Evolutionary conservation across 345 rosid species (phyloP), one percentile per base, ranked within the genome.

Genomic region (Sonneratia alba): DNA sequence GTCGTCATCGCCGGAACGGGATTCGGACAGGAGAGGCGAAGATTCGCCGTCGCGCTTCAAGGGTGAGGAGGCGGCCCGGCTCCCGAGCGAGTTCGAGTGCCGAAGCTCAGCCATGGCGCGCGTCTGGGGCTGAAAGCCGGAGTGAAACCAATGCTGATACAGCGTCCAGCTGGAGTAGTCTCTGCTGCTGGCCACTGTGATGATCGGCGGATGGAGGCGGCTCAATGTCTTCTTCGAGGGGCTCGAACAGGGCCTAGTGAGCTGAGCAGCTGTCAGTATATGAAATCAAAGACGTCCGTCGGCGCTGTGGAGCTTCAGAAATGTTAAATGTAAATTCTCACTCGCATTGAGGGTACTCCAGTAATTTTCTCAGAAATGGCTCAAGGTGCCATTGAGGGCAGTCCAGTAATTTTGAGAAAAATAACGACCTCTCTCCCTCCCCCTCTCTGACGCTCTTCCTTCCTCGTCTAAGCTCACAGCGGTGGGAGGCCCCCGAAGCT

Each of bases 91-190:
- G 84, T 89, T 84, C 79, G 97, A 89, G 86, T 96, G 96, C 80
- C 99, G 79, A 45, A 89, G 93, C 96, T 96, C 99, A 48, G 84
- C 98, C 95, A 87, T 82, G 51, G 84, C 95, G 72, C 95, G 72
- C 90, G 82, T 80, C 89, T 92, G 53, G 88, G 92, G 76, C 91
- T 86, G 69, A 79, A 86, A 77, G 89, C 88, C 88, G 86, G 83
- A 74, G 49, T 13, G 51, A 42, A 36, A 13, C 3, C 15, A 18
- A 38, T 36, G 40, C 61, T 24, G 66, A 16, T 34, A 18, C 18
- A 27, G 27, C 15, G 42, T 40, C 15, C 51, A 13, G 15, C 15
- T 47, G 51, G 6, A 47, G 51, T 47, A 47, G 15, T 47, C 13
- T 57, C 56, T 13, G 36, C 53, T 45, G 38, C 16, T 21, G 63